These are phyloP conservation scores for Cymbidium sinense DNA, from an alignment of 106 monocot species.

Conservation along the genomic window DNA sequence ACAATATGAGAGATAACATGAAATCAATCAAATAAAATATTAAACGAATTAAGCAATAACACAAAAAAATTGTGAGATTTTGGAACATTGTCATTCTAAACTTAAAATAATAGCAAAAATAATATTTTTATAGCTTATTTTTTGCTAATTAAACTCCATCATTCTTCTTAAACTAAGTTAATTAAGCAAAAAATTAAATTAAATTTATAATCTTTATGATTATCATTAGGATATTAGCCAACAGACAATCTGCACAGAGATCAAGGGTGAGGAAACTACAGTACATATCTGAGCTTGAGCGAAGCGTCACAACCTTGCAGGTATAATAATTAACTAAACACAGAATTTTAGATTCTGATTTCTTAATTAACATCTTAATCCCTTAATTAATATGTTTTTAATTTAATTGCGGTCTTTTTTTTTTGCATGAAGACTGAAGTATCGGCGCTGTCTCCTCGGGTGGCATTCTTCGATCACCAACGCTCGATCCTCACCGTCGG, in stretches of 20 bases:
- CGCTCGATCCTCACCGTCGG: conserved; percentile 69
- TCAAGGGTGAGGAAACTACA: conserved; percentile 86
- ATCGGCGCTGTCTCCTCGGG: conserved; percentile 72
- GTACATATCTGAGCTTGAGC: conserved; percentile 87
- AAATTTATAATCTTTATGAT: background rate
- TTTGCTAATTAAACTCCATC: too few relatives aligned
- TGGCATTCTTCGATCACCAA: conserved; percentile 90
- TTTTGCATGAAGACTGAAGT: conserved; percentile 77
- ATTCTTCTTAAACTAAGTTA: too few relatives aligned
- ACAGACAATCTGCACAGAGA: conserved; percentile 85
- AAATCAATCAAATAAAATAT: too few relatives aligned
- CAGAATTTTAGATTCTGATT: background rate
- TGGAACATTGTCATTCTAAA: too few relatives aligned
- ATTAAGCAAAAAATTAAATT: too few relatives aligned
- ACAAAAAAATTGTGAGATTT: too few relatives aligned
- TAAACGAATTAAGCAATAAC: too few relatives aligned
- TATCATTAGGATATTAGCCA: conserved; percentile 61
- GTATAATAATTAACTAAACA: conserved; percentile 16
- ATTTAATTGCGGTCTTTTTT: background rate
- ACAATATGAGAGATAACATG: too few relatives aligned
- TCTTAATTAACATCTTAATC: too few relatives aligned
- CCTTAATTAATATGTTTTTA: background rate
- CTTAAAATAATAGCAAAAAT: too few relatives aligned
- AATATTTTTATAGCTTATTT: too few relatives aligned
- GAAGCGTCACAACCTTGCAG: conserved; percentile 67